phyloP scores from a whole-genome alignment of 1,284 basidiomycete genomes.

The Cronartium ribicola region DNA sequence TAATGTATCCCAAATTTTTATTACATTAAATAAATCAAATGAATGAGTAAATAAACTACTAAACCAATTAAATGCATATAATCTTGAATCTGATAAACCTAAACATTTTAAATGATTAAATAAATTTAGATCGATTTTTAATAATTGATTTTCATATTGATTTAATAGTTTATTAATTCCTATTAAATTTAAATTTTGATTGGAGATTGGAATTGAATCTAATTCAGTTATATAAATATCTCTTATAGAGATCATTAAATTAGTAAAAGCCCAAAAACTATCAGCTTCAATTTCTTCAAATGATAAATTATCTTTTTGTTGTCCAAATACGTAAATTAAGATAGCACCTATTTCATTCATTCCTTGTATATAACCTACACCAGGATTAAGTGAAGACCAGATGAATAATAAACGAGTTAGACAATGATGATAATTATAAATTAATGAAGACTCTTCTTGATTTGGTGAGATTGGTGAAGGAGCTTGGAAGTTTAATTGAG shows the following conservation, averaged over 20 bases:
- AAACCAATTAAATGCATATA: slow-evolving; percentile 9
- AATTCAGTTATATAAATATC: background rate
- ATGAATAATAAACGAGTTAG: background rate
- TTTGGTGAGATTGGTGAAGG: background rate
- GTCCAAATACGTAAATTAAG: slow-evolving; percentile 8
- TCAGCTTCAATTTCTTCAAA: background rate
- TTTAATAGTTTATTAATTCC: background rate
- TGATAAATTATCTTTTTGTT: background rate
- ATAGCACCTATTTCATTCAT: slow-evolving; percentile 1
- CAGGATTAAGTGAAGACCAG: slow-evolving; percentile 3
- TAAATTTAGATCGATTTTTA: background rate
- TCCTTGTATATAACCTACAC: slow-evolving; percentile 7
- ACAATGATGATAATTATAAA: background rate
- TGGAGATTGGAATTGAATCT: too few species aligned
- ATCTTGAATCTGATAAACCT: background rate
- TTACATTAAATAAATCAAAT: background rate
- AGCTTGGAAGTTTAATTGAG: background rate
- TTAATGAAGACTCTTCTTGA: background rate
- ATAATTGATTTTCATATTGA: background rate
- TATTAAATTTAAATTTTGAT: too few species aligned
- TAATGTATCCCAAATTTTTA: background rate
- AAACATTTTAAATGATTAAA: background rate
- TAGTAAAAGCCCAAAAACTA: slow-evolving; percentile 14
- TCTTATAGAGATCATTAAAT: background rate
- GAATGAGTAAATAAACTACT: slow-evolving; percentile 1